These are phyloP conservation scores for Fusarium sp. DNA, from an alignment of 2,329 filamentous ascomycete genomes.

Conservation along the genomic window DNA sequence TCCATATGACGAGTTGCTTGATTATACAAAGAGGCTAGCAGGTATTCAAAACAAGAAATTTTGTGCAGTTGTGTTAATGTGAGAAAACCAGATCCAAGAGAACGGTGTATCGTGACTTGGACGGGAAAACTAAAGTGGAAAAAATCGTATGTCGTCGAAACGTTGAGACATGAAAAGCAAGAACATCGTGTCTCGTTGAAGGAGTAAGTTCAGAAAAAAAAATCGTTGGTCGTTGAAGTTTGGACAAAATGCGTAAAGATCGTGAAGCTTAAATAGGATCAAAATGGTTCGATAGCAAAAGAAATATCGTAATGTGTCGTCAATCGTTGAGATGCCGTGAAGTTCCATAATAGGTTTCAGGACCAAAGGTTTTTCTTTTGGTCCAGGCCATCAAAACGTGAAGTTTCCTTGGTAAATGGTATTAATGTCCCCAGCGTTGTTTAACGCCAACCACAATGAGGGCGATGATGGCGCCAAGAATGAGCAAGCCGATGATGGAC, in stretches of 20 bases:
- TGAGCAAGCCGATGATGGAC: constrained; percentile 69
- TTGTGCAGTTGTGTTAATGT: constrained; percentile 7
- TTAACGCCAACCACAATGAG: constrained; percentile 67
- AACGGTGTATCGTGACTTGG: constrained; percentile 3
- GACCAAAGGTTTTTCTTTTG: constrained; percentile 10
- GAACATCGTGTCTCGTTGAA: constrained; percentile 46
- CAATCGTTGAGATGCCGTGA: constrained; percentile 48
- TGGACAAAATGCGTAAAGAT: constrained; percentile 42
- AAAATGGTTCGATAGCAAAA: constrained; percentile 39
- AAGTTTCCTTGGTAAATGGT: constrained; percentile 29
- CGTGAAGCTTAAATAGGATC: constrained; percentile 37
- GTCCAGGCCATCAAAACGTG: constrained; percentile 38
- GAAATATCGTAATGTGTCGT: constrained; percentile 47
- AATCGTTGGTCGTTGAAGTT: constrained; percentile 46
- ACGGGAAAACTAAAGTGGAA: constrained; percentile 4
- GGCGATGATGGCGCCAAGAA: constrained; percentile 66
- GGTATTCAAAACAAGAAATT: constrained; percentile 9
- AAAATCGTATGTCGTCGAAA: constrained; percentile 37
- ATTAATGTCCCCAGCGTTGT: constrained; percentile 61
- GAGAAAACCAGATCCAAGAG: constrained; percentile 9
- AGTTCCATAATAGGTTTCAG: constrained; percentile 27
- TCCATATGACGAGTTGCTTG: constrained; percentile 25
- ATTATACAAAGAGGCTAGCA: constrained; percentile 32
- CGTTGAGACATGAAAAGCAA: constrained; percentile 32
- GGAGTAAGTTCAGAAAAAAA: constrained; percentile 31